These are phyloP conservation scores for Entamoeba moshkovskii DNA, from an alignment of 208 protist genomes.

Conservation along the genomic window DNA sequence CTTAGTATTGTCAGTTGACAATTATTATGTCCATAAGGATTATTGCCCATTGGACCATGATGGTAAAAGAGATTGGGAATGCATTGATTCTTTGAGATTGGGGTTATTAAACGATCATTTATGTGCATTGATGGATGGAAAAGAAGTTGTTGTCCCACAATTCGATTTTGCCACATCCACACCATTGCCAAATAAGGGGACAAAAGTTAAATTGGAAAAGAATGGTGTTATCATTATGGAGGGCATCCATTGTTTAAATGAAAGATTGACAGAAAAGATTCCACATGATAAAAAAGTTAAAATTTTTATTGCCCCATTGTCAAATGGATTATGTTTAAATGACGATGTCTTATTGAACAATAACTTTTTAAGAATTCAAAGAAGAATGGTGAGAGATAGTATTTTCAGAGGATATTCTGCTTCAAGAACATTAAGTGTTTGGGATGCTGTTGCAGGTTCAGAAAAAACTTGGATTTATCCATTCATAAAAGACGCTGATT, in stretches of 20 bases:
- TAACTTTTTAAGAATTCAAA: not conserved
- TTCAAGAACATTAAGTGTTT: not conserved
- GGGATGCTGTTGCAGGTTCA: not conserved
- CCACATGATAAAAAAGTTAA: conserved; percentile 33
- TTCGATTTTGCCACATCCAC: conserved; percentile 40
- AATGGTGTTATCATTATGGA: conserved; percentile 42
- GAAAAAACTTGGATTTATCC: not conserved
- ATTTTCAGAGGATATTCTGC: not conserved
- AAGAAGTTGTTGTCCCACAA: conserved; percentile 33
- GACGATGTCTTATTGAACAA: not conserved
- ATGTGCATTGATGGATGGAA: conserved; percentile 23
- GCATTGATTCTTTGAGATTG: conserved; percentile 39
- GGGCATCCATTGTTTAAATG: conserved; percentile 45
- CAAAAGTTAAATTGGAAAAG: conserved; percentile 17
- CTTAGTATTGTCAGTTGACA: conserved; percentile 34
- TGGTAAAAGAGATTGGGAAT: conserved; percentile 44
- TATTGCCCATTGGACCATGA: conserved; percentile 28
- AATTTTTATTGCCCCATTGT: conserved; percentile 44
- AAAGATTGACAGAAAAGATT: conserved; percentile 28
- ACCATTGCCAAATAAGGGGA: not conserved
- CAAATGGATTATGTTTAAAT: not conserved
- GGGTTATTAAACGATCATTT: conserved; percentile 42
- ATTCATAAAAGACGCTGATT: not conserved
- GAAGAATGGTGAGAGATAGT: not conserved
- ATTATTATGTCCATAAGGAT: conserved; percentile 40